Evolutionary conservation across 2,329 filamentous ascomycete genomes (phyloP).

Genomic region (Beauveria rudraprayagi): DNA sequence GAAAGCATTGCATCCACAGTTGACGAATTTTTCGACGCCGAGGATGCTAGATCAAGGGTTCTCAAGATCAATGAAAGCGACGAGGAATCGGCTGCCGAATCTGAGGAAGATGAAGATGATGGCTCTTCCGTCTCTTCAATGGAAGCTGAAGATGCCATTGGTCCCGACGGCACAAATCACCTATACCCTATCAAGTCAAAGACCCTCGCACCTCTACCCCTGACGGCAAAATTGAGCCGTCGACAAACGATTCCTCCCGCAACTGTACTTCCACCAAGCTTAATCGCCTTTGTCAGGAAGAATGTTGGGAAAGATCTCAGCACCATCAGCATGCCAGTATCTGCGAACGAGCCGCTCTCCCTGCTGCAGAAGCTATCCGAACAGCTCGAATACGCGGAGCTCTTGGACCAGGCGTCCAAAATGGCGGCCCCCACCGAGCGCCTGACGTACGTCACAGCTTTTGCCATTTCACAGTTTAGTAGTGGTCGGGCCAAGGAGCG

Average conservation of each 20-base stretch:
- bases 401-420: slow-evolving; percentile 68
- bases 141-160: slow-evolving; percentile 49
- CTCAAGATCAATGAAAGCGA: slow-evolving; percentile 67
- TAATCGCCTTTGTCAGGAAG: slow-evolving; percentile 91
- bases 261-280: slow-evolving; percentile 73
- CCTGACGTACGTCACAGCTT: slow-evolving; percentile 77
- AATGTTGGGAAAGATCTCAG: slow-evolving; percentile 97
- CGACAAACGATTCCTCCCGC: slow-evolving; percentile 64
- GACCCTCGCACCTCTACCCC: slow-evolving; percentile 66
- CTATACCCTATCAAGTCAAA: slow-evolving; percentile 73
- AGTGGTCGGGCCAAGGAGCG: slow-evolving; percentile 78
- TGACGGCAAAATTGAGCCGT: slow-evolving; percentile 56
- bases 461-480: slow-evolving; percentile 82
- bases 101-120: slow-evolving; percentile 49
- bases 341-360: slow-evolving; percentile 87
- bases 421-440: slow-evolving; percentile 57
- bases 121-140: slow-evolving; percentile 52
- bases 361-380: slow-evolving; percentile 83
- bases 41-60: slow-evolving; percentile 56
- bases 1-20: slow-evolving; percentile 64
- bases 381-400: slow-evolving; percentile 79
- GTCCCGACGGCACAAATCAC: slow-evolving; percentile 49
- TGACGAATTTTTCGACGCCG: slow-evolving; percentile 93
- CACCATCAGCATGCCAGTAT: slow-evolving; percentile 95
- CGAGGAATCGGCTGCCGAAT: slow-evolving; percentile 48